phyloP scores from a whole-genome alignment of 2,329 filamentous ascomycete species.

The Colletotrichum acutatum region DNA sequence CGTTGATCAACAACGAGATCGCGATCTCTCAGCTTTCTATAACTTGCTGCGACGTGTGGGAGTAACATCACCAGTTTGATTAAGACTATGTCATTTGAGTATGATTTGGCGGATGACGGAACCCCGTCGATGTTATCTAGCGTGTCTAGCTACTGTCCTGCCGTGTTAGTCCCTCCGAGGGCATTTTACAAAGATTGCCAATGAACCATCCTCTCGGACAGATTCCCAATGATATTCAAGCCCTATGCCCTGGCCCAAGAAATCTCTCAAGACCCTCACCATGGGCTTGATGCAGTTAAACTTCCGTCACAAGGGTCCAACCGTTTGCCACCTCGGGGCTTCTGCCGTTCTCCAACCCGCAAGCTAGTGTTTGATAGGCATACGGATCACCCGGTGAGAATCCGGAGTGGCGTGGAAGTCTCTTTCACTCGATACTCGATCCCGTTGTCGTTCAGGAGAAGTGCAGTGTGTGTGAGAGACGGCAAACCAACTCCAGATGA shows the following conservation, averaged over 20 bases:
- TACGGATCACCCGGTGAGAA: constrained; percentile 29
- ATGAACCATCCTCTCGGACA: constrained; percentile 5
- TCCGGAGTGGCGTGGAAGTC: constrained; percentile 16
- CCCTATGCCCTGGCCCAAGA: constrained; percentile 8
- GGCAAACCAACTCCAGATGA: neutral
- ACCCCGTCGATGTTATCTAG: neutral
- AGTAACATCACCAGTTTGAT: constrained; percentile 1
- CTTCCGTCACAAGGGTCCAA: constrained; percentile 9
- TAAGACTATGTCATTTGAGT: neutral
- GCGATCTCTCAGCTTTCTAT: neutral
- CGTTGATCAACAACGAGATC: constrained; percentile 6
- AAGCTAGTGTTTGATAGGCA: constrained; percentile 17
- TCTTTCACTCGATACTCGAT: neutral
- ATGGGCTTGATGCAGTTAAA: constrained; percentile 20
- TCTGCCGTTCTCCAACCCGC: neutral
- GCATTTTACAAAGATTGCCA: neutral
- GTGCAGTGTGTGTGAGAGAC: constrained; percentile 12
- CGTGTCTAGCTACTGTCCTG: neutral
- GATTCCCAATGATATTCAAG: neutral
- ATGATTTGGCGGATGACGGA: constrained; percentile 13
- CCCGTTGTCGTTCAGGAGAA: neutral
- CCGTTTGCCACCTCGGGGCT: constrained; percentile 18
- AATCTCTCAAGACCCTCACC: neutral
- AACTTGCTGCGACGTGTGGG: neutral
- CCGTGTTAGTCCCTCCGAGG: neutral